Conservation (phyloP, 768 basidiomycete genomes). For the Fibroporia radiculosa region DNA sequence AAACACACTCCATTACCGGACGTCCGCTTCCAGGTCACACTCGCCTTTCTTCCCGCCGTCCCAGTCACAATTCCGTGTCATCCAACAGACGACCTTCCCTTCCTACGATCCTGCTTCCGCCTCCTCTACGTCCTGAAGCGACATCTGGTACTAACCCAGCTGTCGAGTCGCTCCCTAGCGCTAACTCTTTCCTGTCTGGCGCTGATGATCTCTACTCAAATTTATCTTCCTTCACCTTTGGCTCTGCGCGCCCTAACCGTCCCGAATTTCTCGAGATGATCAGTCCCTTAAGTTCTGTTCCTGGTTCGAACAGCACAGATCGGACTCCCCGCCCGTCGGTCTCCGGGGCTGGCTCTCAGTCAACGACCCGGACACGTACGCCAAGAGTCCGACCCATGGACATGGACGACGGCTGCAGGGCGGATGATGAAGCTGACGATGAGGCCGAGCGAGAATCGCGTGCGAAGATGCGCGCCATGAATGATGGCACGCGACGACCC, state of each 20-base stretch:
- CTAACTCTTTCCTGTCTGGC: constrained; percentile 7
- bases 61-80: constrained; percentile 13
- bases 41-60: constrained; percentile 12
- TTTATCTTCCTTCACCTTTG: constrained; percentile 36
- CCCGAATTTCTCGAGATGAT: constrained; percentile 22
- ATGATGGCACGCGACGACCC: constrained; percentile 33
- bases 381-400: constrained; percentile 25
- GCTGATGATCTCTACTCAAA: constrained; percentile 30
- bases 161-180: no score
- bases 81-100: constrained; percentile 22
- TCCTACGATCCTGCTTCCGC: constrained; percentile 19
- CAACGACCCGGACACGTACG: constrained; percentile 23
- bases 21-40: constrained; percentile 9
- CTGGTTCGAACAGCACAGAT: constrained; percentile 25
- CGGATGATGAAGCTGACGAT: constrained; percentile 30
- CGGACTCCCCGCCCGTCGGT: constrained; percentile 40
- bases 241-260: constrained; percentile 20
- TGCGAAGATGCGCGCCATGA: constrained; percentile 36
- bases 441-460: constrained; percentile 24
- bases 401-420: constrained; percentile 23
- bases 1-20: constrained; percentile 9
- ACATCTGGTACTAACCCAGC: no score
- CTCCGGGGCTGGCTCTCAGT: constrained; percentile 15
- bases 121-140: constrained; percentile 9
- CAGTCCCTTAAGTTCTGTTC: constrained; percentile 30